These are phyloP conservation scores for Puccinia novopanici DNA, from an alignment of 1,284 basidiomycete genomes.

Conservation along the genomic window DNA sequence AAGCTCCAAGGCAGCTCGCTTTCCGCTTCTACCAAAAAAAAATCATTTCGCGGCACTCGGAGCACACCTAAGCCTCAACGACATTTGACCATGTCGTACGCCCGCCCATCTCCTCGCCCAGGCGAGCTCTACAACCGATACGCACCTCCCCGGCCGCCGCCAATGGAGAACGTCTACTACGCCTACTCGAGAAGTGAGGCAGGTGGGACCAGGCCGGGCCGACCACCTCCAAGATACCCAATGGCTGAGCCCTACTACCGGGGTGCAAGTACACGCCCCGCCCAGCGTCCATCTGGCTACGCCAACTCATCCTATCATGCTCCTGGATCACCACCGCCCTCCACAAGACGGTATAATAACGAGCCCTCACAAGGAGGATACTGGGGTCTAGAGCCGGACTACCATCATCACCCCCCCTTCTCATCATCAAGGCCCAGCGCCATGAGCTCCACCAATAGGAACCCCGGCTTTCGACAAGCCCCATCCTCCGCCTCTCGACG, in stretches of 20 bases:
- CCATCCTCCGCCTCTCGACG: slow-evolving; percentile 1
- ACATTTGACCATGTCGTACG: slow-evolving; percentile 10
- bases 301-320: slow-evolving; percentile 5
- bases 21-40: too few species aligned
- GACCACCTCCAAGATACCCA: slow-evolving; percentile 24
- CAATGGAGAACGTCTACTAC: slow-evolving; percentile 17
- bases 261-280: slow-evolving; percentile 20
- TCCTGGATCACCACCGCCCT: background rate
- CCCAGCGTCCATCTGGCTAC: slow-evolving; percentile 10
- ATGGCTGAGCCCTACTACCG: slow-evolving; percentile 5
- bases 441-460: slow-evolving; percentile 7
- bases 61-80: background rate
- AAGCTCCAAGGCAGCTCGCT: slow-evolving; percentile 1
- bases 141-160: slow-evolving; percentile 19
- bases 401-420: slow-evolving; percentile 11
- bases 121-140: slow-evolving; percentile 30
- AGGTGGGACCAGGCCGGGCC: slow-evolving; percentile 31
- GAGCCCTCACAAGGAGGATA: background rate
- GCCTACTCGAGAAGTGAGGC: slow-evolving; percentile 31
- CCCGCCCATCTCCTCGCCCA: slow-evolving; percentile 29
- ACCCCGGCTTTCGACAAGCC: background rate
- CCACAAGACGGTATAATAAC: slow-evolving; percentile 14
- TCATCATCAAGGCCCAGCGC: slow-evolving; percentile 18
- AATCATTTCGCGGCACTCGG: slow-evolving; percentile 1
- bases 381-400: slow-evolving; percentile 2